Percentiles rank a stretch among this genome's conserved stretches.
These are phyloP conservation scores for Kwoniella newhampshirensis DNA, from an alignment of 768 basidiomycete genomes.

Conservation along the genomic window DNA sequence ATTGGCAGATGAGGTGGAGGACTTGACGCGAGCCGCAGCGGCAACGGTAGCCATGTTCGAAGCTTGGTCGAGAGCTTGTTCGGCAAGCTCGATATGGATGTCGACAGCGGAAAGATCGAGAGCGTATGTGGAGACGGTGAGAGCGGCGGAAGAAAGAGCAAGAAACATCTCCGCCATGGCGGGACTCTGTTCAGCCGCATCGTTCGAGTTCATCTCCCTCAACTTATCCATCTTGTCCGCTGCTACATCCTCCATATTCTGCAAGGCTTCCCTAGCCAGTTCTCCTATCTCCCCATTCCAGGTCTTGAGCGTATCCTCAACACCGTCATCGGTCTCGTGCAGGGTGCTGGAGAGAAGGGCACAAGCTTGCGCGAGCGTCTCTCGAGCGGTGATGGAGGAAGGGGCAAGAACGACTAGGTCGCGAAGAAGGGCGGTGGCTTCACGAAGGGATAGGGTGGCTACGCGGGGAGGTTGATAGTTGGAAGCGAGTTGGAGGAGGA, in stretches of 20 bases:
- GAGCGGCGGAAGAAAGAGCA: constrained; percentile 36
- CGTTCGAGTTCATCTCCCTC: constrained; percentile 20
- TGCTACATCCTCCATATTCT: constrained; percentile 43
- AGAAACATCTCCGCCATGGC: constrained; percentile 47
- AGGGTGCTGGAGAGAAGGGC: constrained; percentile 36
- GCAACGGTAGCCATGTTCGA: constrained; percentile 48
- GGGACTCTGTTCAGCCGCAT: constrained; percentile 31
- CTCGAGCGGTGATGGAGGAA: constrained; percentile 34
- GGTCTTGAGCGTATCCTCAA: constrained; percentile 29
- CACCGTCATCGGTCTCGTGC: constrained; percentile 40
- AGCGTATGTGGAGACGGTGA: constrained; percentile 39
- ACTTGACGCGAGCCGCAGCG: constrained; percentile 32
- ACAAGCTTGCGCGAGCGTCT: constrained; percentile 43
- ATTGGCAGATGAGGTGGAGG: constrained; percentile 37
- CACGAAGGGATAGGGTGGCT: constrained; percentile 34
- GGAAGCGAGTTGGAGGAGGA: constrained; percentile 43
- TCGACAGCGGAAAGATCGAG: constrained; percentile 36
- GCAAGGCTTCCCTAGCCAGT: constrained; percentile 44
- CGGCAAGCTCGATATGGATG: constrained; percentile 44
- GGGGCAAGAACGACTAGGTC: constrained; percentile 39
- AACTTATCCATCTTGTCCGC: constrained; percentile 44
- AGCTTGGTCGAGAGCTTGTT: constrained; percentile 51
- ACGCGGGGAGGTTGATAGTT: constrained; percentile 42
- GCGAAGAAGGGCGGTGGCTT: constrained; percentile 31
- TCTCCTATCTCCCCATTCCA: constrained; percentile 47